Evolutionary conservation across 768 basidiomycete genomes (phyloP), one percentile per base, ranked within the genome.

Genomic region (Scleroderma citrinum): DNA sequence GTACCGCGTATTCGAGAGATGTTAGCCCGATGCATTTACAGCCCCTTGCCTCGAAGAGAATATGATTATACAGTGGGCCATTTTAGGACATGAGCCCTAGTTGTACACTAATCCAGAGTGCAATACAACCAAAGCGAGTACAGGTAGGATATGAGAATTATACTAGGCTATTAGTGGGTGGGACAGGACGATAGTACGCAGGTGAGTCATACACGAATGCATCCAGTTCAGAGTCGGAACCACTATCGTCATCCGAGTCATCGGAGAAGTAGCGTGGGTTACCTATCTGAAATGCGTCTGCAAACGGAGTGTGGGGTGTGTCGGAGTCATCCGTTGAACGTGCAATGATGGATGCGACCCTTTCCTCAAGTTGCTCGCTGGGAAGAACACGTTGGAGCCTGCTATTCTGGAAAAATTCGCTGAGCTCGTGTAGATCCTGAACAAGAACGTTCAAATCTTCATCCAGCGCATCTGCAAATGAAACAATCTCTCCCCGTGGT

Each of bases 1-100:
- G 46, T 99, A 96, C 66, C 84, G 87, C 53, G 88, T 97, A 0
- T 99, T 98, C 59, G 94, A 98, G 69, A 70, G 94, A 54, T 97
- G 94, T 62, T 97, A 62, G 73, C 21, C 19, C 19, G 32, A 31
- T 14, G 5, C 6, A 42, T 29, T 29, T 8, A 29, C 26, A 29
- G 26, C 14, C 11, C 13, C 12, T 5, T 35, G 31, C 31, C 7
- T 32, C 31, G 7, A 32, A 32, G 7, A 32, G 7, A 7, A 32
- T 13, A 35, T 35, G 12, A 13, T 6, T 35, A 20, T 19, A 39
- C 38, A 39, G 38, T 39, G 5, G 38, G n/a, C 34, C 4, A 20
- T 39, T 4, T 17, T 19, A 39, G 10, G 38, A 17, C n/a, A 13
- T 7, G 13, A 10, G 13, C 38, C 8, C 17, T 44, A 44, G 11